These are phyloP conservation scores for Talaromyces adpressus DNA, from an alignment of 495 filamentous ascomycete genomes.

Conservation along the genomic window DNA sequence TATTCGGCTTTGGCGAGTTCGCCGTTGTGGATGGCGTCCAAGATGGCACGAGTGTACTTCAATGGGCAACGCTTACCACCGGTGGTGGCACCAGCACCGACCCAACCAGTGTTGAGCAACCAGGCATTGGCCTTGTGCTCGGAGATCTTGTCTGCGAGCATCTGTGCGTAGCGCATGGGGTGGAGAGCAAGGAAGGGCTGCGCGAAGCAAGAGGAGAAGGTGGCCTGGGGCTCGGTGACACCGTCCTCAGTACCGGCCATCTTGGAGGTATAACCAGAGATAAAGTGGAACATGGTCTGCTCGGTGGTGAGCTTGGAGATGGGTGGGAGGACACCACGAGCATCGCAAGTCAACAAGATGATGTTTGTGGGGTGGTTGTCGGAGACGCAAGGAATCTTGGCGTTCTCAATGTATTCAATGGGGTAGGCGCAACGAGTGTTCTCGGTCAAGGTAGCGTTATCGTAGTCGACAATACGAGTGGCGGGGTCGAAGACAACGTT, in stretches of 20 bases:
- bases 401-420: conserved; percentile 97
- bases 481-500: conserved; percentile 95
- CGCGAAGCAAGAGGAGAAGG: conserved; percentile 98
- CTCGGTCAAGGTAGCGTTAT: conserved; percentile 90
- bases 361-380: conserved; percentile 91
- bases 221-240: conserved; percentile 92
- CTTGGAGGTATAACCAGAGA: conserved; percentile 98
- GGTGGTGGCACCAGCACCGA: conserved; percentile 88
- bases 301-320: conserved; percentile 95
- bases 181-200: conserved; percentile 98
- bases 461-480: conserved; percentile 87
- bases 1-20: conserved; percentile 87
- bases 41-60: conserved; percentile 97
- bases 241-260: conserved; percentile 99
- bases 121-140: conserved; percentile 94
- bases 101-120: conserved; percentile 99
- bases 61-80: conserved; percentile 98
- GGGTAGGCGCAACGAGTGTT: conserved; percentile 98
- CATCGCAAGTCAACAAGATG: conserved; percentile 95
- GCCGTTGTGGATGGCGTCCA: conserved; percentile 95
- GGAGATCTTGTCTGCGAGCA: conserved; percentile 97
- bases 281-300: conserved; percentile 99
- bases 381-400: conserved; percentile 92
- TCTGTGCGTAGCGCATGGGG: conserved; percentile 97
- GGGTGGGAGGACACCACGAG: conserved; percentile 91